phyloP scores from a whole-genome alignment of 495 filamentous ascomycete genomes.

The Hypomontagnella submonticulosa region DNA sequence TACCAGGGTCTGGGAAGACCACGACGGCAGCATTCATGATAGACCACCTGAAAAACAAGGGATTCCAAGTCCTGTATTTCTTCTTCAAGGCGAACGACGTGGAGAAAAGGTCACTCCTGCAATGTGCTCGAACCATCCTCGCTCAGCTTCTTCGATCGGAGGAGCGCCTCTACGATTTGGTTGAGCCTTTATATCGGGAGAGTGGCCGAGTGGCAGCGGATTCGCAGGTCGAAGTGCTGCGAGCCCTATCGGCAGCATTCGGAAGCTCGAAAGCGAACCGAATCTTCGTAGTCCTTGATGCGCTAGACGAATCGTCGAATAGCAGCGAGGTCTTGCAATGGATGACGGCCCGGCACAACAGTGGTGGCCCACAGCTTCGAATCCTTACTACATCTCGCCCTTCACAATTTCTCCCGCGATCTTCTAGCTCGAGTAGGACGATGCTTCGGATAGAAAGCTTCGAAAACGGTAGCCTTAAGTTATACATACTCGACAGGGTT shows the following conservation, averaged over 20 bases:
- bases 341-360: constrained; percentile 8
- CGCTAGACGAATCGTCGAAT: constrained; percentile 45
- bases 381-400: constrained; percentile 24
- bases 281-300: constrained; percentile 44
- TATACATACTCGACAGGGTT: constrained; percentile 24
- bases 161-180: constrained; percentile 34
- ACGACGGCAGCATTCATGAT: constrained; percentile 42
- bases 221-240: constrained; percentile 32
- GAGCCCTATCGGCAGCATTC: constrained; percentile 29
- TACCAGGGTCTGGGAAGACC: constrained; percentile 46
- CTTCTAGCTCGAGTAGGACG: not conserved
- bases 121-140: constrained; percentile 40
- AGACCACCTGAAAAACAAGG: constrained; percentile 18
- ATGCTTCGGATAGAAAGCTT: constrained; percentile 24
- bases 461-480: constrained; percentile 20
- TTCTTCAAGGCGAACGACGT: constrained; percentile 46
- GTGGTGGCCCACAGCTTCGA: constrained; percentile 6
- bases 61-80: constrained; percentile 39
- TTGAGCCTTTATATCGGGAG: constrained; percentile 38
- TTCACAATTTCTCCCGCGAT: constrained; percentile 4
- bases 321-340: constrained; percentile 28
- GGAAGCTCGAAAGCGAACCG: constrained; percentile 4
- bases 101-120: constrained; percentile 37
- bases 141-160: constrained; percentile 38
- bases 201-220: constrained; percentile 45